phyloP scores from a whole-genome alignment of 805 yeast species.

The Spencermartinsiella europaea region DNA sequence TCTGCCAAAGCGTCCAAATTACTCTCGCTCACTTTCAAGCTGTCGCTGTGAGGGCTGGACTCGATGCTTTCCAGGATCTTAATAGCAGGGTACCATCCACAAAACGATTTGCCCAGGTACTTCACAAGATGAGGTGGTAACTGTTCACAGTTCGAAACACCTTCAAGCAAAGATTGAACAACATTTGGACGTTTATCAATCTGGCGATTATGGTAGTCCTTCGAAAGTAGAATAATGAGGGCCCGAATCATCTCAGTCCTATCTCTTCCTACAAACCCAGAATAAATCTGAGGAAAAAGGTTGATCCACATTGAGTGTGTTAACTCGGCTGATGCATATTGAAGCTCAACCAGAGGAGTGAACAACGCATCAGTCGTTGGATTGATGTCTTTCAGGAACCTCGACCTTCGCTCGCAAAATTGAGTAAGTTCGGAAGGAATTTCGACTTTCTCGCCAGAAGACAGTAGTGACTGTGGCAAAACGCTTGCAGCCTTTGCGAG shows the following conservation, averaged over 20 bases:
- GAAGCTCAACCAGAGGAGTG: slow-evolving; percentile 69
- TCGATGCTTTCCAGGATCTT: slow-evolving; percentile 73
- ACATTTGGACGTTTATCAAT: slow-evolving; percentile 82
- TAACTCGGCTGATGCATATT: slow-evolving; percentile 73
- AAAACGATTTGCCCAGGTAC: slow-evolving; percentile 78
- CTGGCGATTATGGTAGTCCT: slow-evolving; percentile 91
- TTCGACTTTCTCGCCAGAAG: slow-evolving; percentile 15
- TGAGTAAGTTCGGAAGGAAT: slow-evolving; percentile 29
- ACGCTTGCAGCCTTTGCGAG: slow-evolving; percentile 1
- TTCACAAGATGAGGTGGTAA: slow-evolving; percentile 93
- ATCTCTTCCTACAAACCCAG: slow-evolving; percentile 70
- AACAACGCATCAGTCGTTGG: slow-evolving; percentile 48
- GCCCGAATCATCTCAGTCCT: slow-evolving; percentile 79
- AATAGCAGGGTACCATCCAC: slow-evolving; percentile 88
- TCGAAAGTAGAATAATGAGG: slow-evolving; percentile 71
- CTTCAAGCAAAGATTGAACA: slow-evolving; percentile 75
- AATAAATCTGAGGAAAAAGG: slow-evolving; percentile 75
- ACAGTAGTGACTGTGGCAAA: background rate
- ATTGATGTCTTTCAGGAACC: slow-evolving; percentile 35
- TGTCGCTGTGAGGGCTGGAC: slow-evolving; percentile 55
- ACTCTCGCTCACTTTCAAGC: slow-evolving; percentile 71
- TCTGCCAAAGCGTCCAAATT: slow-evolving; percentile 89
- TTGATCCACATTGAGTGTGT: slow-evolving; percentile 80
- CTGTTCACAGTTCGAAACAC: slow-evolving; percentile 72
- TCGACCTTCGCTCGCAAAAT: slow-evolving; percentile 26